These are phyloP conservation scores for thale cress (Arabidopsis thaliana) DNA, from an alignment of 345 rosid species.

Conservation along the genomic window TAIR10.1 NC_003075.7:7223501-7224000, in stretches of 20 bases:
- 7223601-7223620: neutral
- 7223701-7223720: neutral
- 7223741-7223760: neutral
- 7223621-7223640: neutral
- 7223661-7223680: neutral
- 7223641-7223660: neutral
- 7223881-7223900: conserved; percentile 8
- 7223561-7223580: neutral
- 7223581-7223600: neutral
- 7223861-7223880: conserved; percentile 34
- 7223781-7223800: neutral
- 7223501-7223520: neutral
- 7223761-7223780: neutral
- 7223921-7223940: conserved; percentile 17
- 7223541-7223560: neutral
- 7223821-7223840: neutral
- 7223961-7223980: conserved; percentile 2
- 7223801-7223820: conserved; percentile 9
- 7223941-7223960: conserved; percentile 17
- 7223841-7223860: conserved; percentile 26
- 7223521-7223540: neutral
- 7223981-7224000: conserved; percentile 13
- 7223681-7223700: neutral
- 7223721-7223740: neutral
- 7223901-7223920: conserved; percentile 5